A percentile compares a stretch with the other conserved stretches of the same genome.
Conservation (phyloP, 257 asterid species). For the Leonotis leonurus region DNA sequence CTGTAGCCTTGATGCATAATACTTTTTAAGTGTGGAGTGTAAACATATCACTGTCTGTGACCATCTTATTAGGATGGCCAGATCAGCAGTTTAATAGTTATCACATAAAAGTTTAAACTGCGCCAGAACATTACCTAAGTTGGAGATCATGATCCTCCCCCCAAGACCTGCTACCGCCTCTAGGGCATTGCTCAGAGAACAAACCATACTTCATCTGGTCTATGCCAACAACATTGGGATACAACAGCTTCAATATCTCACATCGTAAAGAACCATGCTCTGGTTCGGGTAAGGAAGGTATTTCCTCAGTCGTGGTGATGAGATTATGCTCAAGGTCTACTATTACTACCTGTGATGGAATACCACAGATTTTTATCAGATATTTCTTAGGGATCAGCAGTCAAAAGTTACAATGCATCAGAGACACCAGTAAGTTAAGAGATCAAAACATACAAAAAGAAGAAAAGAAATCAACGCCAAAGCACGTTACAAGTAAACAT, state of each 20-base stretch:
- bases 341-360: conserved; percentile 65
- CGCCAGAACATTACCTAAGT: conserved; percentile 49
- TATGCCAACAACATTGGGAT: conserved; percentile 81
- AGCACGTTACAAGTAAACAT: conserved; percentile 3
- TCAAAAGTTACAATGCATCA: not conserved
- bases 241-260: conserved; percentile 59
- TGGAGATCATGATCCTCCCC: conserved; percentile 81
- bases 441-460: not conserved
- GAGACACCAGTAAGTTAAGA: not conserved
- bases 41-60: conserved; percentile 5
- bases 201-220: conserved; percentile 63
- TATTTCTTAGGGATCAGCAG: conserved; percentile 5
- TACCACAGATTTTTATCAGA: conserved; percentile 8
- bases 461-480: not conserved
- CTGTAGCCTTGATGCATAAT: not conserved
- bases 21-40: too few species aligned
- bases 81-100: conserved; percentile 10
- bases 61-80: conserved; percentile 8
- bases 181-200: conserved; percentile 38
- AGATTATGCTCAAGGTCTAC: conserved; percentile 88
- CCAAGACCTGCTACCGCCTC: conserved; percentile 66
- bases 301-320: conserved; percentile 82
- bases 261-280: conserved; percentile 66
- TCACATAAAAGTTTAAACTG: conserved; percentile 10
- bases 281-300: conserved; percentile 88